Evolutionary conservation across 805 yeast genomes (phyloP).

Genomic region (Citeromyces matritensis): DNA sequence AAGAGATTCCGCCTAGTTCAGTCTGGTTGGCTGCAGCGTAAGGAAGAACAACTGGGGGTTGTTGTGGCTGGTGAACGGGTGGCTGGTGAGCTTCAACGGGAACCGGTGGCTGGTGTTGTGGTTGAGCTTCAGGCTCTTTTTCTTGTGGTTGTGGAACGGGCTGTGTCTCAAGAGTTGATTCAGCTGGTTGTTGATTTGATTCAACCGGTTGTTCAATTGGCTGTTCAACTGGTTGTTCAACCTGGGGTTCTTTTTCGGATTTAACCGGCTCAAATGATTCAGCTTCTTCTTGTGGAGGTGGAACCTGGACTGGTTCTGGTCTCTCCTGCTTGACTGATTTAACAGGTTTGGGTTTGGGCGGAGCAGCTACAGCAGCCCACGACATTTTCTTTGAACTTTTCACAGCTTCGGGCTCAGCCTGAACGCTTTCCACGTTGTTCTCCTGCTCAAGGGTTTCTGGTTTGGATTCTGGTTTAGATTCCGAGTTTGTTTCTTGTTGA

Average conservation of each 20-base stretch:
- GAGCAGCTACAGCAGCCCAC: conserved; percentile 1
- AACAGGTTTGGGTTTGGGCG: no score
- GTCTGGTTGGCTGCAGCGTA: conserved; percentile 25
- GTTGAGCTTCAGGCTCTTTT: conserved; percentile 1
- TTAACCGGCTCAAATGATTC: no score
- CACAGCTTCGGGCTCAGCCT: conserved; percentile 2
- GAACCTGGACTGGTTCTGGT: not conserved
- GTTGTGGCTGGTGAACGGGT: conserved; percentile 6
- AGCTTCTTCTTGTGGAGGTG: not conserved
- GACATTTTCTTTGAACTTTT: conserved; percentile 3
- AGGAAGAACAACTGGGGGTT: conserved; percentile 28
- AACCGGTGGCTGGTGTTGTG: conserved; percentile 1
- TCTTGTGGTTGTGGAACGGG: conserved; percentile 1
- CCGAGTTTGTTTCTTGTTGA: not conserved
- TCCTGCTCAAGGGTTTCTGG: not conserved
- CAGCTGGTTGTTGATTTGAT: not conserved
- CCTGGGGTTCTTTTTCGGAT: not conserved
- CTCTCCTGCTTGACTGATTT: conserved; percentile 1
- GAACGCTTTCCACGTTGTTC: no score
- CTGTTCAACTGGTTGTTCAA: not conserved
- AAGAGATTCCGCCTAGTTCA: conserved; percentile 33
- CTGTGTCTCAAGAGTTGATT: not conserved
- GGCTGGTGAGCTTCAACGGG: conserved; percentile 4
- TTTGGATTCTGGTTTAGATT: not conserved
- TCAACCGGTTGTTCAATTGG: not conserved